Evolutionary conservation across 257 asterid genomes (phyloP), one percentile per base, ranked within the genome.

Genomic region (Salvia miltiorrhiza): DNA sequence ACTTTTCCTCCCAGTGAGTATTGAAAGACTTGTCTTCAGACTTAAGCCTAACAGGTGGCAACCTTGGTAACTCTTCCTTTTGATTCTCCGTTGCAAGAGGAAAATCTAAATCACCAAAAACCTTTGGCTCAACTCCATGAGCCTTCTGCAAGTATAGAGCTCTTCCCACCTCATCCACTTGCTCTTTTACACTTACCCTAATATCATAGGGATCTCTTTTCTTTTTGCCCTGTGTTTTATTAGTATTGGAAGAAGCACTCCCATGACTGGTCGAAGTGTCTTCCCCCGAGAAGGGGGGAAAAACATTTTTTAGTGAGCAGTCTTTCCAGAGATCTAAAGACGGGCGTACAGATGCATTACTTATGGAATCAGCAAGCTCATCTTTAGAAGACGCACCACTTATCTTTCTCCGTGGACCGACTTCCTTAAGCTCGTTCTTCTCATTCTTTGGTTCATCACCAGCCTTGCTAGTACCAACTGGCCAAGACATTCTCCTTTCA

Each of bases 1-100:
- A 81, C 69, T 86, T 92, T 71, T 88, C 90, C 75, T 88, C 98
- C 97, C 97, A 90, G n/a, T 79, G 93, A 72, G 85, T 82, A 78
- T 65, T 85, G 81, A 82, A 80, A 41, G 95, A 40, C 74, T 82
- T 92, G 66, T 86, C 95, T 71, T 79, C 94, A 43, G 96, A 86
- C 77, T 92, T 93, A 63, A 93, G 94, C 58, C 84, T 89, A 57
- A 92, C 96, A 40, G 96, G 98, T 47, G 94, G 84, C 43, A 92
- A 73, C 73, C 96, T 84, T 49, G 98, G 98, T 56, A 89, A 76
- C 83, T 88, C 96, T 82, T 89, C 98, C 84, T 85, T 84, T 63
- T 80, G 88, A 75, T 71, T 83, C 70, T 86, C 96, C 2, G n/a
- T n/a, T n/a, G n/a, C n/a, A n/a, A n/a, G n/a, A n/a, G 78, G 80